phyloP scores from a whole-genome alignment of 352 stramenopile species.

The Albugo laibachii region DNA sequence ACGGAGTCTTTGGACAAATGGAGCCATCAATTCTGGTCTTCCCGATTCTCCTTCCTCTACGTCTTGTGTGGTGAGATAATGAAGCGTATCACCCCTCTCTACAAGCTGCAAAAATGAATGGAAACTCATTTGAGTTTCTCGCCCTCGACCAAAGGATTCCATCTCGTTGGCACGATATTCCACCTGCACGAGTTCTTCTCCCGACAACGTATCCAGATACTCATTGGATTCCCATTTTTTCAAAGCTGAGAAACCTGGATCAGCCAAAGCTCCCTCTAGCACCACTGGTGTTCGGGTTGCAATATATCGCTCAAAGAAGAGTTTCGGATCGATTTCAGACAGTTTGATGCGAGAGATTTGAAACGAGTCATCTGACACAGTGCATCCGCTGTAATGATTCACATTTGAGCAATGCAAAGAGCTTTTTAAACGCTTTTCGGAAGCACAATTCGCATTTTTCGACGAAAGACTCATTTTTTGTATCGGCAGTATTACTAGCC shows the following conservation, averaged over 20 bases:
- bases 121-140: constrained; percentile 73
- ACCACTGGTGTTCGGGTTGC: constrained; percentile 65
- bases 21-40: constrained; percentile 63
- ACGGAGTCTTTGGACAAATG: constrained; percentile 57
- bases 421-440: too few relatives aligned
- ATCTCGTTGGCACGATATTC: constrained; percentile 38
- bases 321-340: constrained; percentile 25
- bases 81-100: constrained; percentile 36
- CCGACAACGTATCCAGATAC: constrained; percentile 37
- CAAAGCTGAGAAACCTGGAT: constrained; percentile 25
- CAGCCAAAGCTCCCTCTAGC: constrained; percentile 32
- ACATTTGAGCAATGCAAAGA: background rate
- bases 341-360: constrained; percentile 31
- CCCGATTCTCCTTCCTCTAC: constrained; percentile 56
- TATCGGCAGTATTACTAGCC: too few relatives aligned
- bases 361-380: constrained; percentile 19
- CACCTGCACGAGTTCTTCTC: constrained; percentile 49
- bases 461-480: too few relatives aligned
- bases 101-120: constrained; percentile 52
- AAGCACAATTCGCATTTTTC: too few relatives aligned
- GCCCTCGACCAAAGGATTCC: constrained; percentile 75
- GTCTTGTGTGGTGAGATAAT: constrained; percentile 85
- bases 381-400: constrained; percentile 47
- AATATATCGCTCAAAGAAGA: constrained; percentile 67
- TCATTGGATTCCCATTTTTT: constrained; percentile 48